phyloP scores from a whole-genome alignment of 1,139 yeast species.

The Candida sanyaensis region DNA sequence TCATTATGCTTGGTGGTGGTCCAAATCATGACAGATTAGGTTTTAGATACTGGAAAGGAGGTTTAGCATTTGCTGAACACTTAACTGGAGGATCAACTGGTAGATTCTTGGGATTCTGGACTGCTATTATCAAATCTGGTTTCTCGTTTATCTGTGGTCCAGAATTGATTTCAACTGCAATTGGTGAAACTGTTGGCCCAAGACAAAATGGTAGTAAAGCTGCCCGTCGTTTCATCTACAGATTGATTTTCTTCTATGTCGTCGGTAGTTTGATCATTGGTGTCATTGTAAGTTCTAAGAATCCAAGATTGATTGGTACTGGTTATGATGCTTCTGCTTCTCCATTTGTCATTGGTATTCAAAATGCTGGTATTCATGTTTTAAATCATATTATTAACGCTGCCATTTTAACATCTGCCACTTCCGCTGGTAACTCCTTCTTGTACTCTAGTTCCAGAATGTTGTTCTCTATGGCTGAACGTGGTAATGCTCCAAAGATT shows the following conservation, averaged over 20 bases:
- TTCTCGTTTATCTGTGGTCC: constrained; percentile 40
- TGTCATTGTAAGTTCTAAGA: constrained; percentile 46
- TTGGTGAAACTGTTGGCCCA: constrained; percentile 48
- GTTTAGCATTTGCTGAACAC: constrained; percentile 49
- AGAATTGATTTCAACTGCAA: constrained; percentile 38
- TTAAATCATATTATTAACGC: constrained; percentile 71
- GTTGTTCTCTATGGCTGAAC: constrained; percentile 60
- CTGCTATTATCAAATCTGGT: constrained; percentile 45
- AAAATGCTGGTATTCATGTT: constrained; percentile 60
- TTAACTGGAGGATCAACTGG: constrained; percentile 62
- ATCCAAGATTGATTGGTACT: constrained; percentile 32
- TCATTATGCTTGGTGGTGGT: constrained; percentile 50
- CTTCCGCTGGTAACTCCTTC: constrained; percentile 68
- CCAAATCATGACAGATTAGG: constrained; percentile 63
- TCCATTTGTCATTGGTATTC: constrained; percentile 52
- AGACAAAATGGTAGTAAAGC: constrained; percentile 48
- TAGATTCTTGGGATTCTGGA: constrained; percentile 40
- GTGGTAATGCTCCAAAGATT: constrained; percentile 63
- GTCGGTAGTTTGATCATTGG: constrained; percentile 50
- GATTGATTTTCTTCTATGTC: constrained; percentile 45
- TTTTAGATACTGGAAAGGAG: constrained; percentile 66
- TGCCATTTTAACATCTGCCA: constrained; percentile 64
- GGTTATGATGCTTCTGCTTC: constrained; percentile 48
- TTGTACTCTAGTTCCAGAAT: constrained; percentile 72
- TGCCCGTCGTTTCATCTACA: constrained; percentile 46